These are phyloP conservation scores for Solanum pennellii DNA, from an alignment of 257 asterid genomes.

Conservation along the genomic window DNA sequence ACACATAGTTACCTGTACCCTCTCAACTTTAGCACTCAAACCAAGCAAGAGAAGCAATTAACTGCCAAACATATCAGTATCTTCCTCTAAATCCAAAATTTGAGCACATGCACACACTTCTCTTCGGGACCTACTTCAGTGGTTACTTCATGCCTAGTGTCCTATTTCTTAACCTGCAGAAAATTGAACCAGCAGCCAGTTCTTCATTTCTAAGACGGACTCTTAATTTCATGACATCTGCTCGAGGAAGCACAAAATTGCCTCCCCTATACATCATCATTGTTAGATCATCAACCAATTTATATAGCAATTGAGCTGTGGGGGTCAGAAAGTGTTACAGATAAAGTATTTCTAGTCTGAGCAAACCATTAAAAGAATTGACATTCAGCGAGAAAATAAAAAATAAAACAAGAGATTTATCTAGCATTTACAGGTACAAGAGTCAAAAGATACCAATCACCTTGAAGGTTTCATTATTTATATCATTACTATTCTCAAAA, in stretches of 20 bases:
- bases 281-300: conserved; percentile 88
- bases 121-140: conserved; percentile 80
- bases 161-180: conserved; percentile 51
- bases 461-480: too few relatives aligned
- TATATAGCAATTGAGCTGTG: conserved; percentile 93
- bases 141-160: conserved; percentile 56
- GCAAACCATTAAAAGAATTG: conserved; percentile 5
- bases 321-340: conserved; percentile 46
- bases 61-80: conserved; percentile 95
- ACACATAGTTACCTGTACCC: conserved; percentile 70
- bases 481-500: too few relatives aligned
- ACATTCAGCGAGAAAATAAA: neutral
- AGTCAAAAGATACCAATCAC: too few relatives aligned
- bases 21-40: conserved; percentile 95
- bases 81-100: conserved; percentile 92
- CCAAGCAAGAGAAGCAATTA: conserved; percentile 95
- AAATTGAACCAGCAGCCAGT: conserved; percentile 76
- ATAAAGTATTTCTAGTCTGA: conserved; percentile 90
- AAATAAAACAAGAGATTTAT: neutral
- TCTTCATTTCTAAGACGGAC: conserved; percentile 97
- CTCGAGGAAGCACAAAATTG: conserved; percentile 96
- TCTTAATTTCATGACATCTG: conserved; percentile 92
- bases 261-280: conserved; percentile 87
- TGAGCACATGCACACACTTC: conserved; percentile 99
- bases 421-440: too few relatives aligned